Evolutionary conservation across 2,329 filamentous ascomycete species (phyloP), one percentile per base, ranked within the genome.

Genomic region (Aspergillus luchuensis): DNA sequence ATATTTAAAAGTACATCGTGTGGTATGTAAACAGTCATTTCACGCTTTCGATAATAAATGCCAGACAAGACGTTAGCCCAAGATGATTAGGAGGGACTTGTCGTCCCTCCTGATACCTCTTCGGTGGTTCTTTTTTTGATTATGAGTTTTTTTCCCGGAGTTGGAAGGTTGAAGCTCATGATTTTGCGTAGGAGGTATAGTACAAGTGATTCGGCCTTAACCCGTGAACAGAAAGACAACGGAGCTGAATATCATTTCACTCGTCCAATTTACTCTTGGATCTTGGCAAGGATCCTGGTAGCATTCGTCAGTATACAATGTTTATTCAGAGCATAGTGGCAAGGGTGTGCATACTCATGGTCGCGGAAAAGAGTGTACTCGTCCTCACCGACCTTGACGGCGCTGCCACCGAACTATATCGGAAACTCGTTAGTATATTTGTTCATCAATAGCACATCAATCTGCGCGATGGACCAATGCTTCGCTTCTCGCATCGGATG

Each of bases 331-430:
- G 10, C 48, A 1, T 23, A 3, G 11, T 23, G 6, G 11, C 8
- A 41, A 48, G 28, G 28, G 11, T 10, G 38, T 56, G 90, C 93
- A 82, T 89, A 98, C 94, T 99, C 95, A 84, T 92, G 91, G 81
- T 99, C 95, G 74, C 95, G 87, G 90, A 97, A 99, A 67, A 99
- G 88, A 66, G 90, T 88, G 84, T 87, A 98, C 83, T 99, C 95
- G 70, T 98, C 92, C 72, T 99, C 94, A 70, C 94, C 95, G 71
- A 98, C 91, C 87, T 98, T 98, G 79, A 99, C 89, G 67, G 94
- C 90, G 75, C 90, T 95, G 67, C 95, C 95, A 74, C 95, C 95
- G 75, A 89, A 99, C 91, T 96, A 72, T 64, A 64, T 21, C 50
- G 50, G 23, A 49, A 41, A 3, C 15, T 52, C 23, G 55, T 75